Conservation (phyloP, 148 eudicot species). For the Chenopodium album region DNA sequence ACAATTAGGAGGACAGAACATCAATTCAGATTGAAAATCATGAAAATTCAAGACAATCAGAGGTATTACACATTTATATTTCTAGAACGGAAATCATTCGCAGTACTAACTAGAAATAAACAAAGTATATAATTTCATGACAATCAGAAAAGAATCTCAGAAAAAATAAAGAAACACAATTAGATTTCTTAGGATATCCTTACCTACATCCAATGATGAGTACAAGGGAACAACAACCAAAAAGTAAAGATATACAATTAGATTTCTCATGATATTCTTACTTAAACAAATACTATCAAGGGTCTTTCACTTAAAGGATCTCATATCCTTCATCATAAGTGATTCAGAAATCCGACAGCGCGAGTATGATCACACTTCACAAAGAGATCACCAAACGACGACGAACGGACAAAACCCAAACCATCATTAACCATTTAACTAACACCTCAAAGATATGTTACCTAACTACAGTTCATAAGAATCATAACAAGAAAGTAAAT, state of each 20-base stretch:
- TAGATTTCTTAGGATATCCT: neutral
- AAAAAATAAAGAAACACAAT: too few species aligned
- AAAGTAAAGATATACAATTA: too few species aligned
- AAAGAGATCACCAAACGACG: neutral
- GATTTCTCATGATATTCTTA: neutral
- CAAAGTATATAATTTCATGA: neutral
- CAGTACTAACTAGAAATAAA: neutral
- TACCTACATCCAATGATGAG: too few species aligned
- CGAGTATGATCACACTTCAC: neutral
- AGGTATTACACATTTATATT: neutral
- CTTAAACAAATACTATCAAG: neutral
- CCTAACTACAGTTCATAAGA: neutral
- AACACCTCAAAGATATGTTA: neutral
- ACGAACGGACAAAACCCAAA: neutral
- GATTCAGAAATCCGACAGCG: neutral
- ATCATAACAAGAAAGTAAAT: neutral
- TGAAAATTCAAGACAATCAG: neutral
- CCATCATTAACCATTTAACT: neutral
- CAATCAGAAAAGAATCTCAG: neutral
- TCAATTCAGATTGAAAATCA: too few species aligned
- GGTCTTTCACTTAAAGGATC: too few species aligned
- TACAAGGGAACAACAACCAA: too few species aligned
- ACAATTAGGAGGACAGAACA: too few species aligned
- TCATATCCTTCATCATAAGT: neutral
- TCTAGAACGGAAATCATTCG: neutral